A percentile compares a stretch with the other conserved stretches of the same genome.
Evolutionary conservation across 1,284 basidiomycete genomes (phyloP).

Genomic region (Pisolithus thermaeus): DNA sequence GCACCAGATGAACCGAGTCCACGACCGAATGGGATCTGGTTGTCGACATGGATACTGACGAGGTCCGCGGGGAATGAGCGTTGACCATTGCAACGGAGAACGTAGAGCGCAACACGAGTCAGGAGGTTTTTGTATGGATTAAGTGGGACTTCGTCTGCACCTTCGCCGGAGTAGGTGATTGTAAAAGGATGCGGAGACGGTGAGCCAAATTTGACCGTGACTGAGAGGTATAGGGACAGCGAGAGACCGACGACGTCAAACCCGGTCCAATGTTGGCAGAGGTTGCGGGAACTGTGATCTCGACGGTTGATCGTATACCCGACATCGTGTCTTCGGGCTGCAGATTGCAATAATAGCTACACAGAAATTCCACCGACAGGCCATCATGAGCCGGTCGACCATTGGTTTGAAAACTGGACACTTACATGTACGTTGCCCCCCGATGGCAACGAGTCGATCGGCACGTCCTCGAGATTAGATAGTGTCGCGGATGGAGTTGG

Average conservation of each 20-base stretch:
- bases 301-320: constrained; percentile 33
- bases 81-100: constrained; percentile 82
- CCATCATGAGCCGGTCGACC: no score
- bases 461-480: no score
- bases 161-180: constrained; percentile 84
- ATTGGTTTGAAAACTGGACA: no score
- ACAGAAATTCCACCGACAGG: neutral
- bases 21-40: constrained; percentile 96
- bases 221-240: constrained; percentile 81
- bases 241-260: constrained; percentile 99
- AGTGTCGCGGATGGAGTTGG: no score
- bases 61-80: constrained; percentile 71
- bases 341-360: neutral
- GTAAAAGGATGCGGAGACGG: constrained; percentile 45
- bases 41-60: constrained; percentile 70
- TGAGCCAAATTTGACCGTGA: constrained; percentile 54
- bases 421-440: no score
- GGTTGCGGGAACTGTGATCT: constrained; percentile 88
- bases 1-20: constrained; percentile 97
- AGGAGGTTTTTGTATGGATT: constrained; percentile 96
- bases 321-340: constrained; percentile 12
- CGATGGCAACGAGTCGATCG: no score
- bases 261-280: constrained; percentile 97
- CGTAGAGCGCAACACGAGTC: constrained; percentile 97
- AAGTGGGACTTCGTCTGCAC: constrained; percentile 86